Evolutionary conservation across 192 early-diverging fungal species (phyloP), one percentile per base, ranked within the genome.

Genomic region (Funneliformis mosseae): DNA sequence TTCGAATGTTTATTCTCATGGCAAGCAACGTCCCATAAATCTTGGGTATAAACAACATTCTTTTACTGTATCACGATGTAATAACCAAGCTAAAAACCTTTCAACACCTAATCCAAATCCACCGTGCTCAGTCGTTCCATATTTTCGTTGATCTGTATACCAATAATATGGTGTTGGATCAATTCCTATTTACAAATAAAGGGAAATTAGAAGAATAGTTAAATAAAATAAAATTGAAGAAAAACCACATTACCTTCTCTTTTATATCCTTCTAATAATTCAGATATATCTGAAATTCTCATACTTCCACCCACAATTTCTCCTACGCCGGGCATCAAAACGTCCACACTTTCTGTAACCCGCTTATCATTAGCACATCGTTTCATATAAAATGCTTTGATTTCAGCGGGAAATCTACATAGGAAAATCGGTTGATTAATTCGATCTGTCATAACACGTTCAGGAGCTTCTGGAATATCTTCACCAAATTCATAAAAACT

Each of bases 351-450:
- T 87, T 99, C 98, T 8, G 98, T 99, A 64, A 98, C 90, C 18
- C 92, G 85, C 11, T 80, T 83, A 82, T 99, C 95, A 12, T 96
- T 93, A 70, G 88, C 85, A 83, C 93, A 95, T 46, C 92, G 87
- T 87, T 98, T 97, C 98, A 99, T 99, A 88, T 99, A 99, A 92
- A 99, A 99, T 7, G 92, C 88, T 93, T 99, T 99, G 87, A 99
- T 97, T 67, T 97, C 94, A 39, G 90, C 93, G n/a, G 98, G 98
- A 93, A 99, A 99, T 63, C 93, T 92, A 84, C 93, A 95, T 63
- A 99, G 88, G 81, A 99, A 89, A 78, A 99, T 99, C 42, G 98
- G 98, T 81, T 93, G 91, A 84, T 89, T 89, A 83, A 99, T 98
- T 67, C 96, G 90, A 86, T 99, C 97, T n/a, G 97, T 99, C 98